Evolutionary conservation across 2,329 filamentous ascomycete species (phyloP).

Genomic region (Emergomyces orientalis): DNA sequence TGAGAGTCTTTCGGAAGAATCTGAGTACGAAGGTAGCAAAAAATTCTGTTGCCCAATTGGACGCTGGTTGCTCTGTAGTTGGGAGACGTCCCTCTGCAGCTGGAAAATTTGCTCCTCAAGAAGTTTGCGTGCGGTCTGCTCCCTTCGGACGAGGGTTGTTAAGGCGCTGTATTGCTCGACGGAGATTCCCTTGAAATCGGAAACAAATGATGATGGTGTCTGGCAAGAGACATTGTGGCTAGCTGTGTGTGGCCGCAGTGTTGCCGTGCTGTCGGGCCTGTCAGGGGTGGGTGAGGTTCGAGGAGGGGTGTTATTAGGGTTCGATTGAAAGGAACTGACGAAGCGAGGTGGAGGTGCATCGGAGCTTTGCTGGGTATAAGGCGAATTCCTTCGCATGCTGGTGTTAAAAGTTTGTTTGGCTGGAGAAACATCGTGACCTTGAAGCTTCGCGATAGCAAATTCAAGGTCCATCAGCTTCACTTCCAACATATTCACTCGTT

Average conservation of each 20-base stretch:
- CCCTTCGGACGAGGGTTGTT: constrained; percentile 37
- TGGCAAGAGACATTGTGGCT: constrained; percentile 22
- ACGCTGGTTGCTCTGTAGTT: background rate
- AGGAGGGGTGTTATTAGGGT: constrained; percentile 11
- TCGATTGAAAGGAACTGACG: constrained; percentile 12
- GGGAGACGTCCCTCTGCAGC: constrained; percentile 24
- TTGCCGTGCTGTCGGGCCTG: constrained; percentile 25
- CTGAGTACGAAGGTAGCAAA: constrained; percentile 2
- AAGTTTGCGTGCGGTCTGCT: constrained; percentile 38
- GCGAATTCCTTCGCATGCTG: background rate
- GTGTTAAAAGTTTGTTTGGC: constrained; percentile 5
- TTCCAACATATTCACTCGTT: constrained; percentile 41
- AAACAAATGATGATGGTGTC: constrained; percentile 24
- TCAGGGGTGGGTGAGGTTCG: constrained; percentile 19
- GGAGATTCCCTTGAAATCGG: constrained; percentile 30
- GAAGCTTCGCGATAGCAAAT: constrained; percentile 41
- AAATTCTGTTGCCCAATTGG: background rate
- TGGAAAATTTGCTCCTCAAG: constrained; percentile 37
- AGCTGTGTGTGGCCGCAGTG: constrained; percentile 18
- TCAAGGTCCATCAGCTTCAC: constrained; percentile 44
- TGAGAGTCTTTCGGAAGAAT: background rate
- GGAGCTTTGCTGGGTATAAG: background rate
- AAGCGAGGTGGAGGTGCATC: constrained; percentile 7
- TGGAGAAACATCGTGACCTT: constrained; percentile 25
- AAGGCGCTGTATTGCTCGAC: constrained; percentile 41